Conservation (phyloP, 768 basidiomycete species). For the Tulasnella sp. region DNA sequence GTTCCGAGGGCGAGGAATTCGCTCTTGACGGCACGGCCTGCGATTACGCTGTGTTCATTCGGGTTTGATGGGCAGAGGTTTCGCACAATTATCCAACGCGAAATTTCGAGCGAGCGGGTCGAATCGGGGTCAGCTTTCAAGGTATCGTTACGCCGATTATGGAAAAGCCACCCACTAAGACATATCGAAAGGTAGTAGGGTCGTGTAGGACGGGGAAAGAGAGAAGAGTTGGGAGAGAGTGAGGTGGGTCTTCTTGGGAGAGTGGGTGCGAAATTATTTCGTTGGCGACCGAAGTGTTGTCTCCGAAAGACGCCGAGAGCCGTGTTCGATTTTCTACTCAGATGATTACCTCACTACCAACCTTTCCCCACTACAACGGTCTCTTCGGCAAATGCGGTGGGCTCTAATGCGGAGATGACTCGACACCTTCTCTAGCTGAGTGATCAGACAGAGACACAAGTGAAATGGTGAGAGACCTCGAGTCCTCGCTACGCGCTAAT, state of each 20-base stretch:
- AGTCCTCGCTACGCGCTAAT: constrained; percentile 5
- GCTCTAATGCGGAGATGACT: background rate
- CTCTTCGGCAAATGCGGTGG: background rate
- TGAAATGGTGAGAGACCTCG: background rate
- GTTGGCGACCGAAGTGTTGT: background rate
- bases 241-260: background rate
- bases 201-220: background rate
- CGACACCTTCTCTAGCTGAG: background rate
- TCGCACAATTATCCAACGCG: background rate
- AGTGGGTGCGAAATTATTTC: constrained; percentile 10
- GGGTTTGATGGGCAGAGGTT: background rate
- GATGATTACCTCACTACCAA: background rate
- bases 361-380: background rate
- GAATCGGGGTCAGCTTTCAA: background rate
- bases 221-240: background rate
- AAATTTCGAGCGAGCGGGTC: background rate
- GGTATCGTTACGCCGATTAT: background rate
- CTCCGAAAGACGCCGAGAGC: constrained; percentile 13
- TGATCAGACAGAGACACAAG: background rate
- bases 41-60: constrained; percentile 53
- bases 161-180: constrained; percentile 15
- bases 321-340: background rate
- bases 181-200: background rate
- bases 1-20: constrained; percentile 74
- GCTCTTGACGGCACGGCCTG: constrained; percentile 76